phyloP scores from a whole-genome alignment of 2,329 filamentous ascomycete species.

The Aspergillus japonicus region DNA sequence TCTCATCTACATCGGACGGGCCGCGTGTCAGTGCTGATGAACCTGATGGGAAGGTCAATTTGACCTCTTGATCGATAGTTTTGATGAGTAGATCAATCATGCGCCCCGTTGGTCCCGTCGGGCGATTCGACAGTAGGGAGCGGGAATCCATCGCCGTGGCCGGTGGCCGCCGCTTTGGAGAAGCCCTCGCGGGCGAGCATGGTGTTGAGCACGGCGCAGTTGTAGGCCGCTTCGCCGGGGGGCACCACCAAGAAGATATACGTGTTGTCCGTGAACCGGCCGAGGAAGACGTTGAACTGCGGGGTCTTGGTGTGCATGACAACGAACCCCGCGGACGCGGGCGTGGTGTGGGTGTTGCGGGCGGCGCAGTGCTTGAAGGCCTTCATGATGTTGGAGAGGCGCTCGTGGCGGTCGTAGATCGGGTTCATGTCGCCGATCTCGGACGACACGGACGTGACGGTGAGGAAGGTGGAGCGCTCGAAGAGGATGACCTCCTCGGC shows the following conservation, averaged over 20 bases:
- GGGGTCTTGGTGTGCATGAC: slow-evolving; percentile 52
- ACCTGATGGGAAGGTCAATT: too few species aligned
- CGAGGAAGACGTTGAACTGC: slow-evolving; percentile 89
- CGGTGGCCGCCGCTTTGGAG: slow-evolving; percentile 56
- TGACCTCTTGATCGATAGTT: slow-evolving; percentile 2
- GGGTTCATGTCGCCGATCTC: slow-evolving; percentile 75
- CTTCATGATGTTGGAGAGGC: slow-evolving; percentile 96
- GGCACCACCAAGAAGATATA: slow-evolving; percentile 92
- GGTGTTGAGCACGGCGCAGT: slow-evolving; percentile 85
- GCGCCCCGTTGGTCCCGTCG: slow-evolving; percentile 17
- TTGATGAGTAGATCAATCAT: not conserved
- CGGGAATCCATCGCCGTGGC: slow-evolving; percentile 44
- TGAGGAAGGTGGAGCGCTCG: slow-evolving; percentile 92
- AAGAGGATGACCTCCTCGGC: slow-evolving; percentile 94
- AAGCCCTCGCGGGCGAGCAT: slow-evolving; percentile 83
- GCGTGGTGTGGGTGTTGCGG: slow-evolving; percentile 46
- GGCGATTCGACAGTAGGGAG: slow-evolving; percentile 35
- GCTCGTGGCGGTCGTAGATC: slow-evolving; percentile 88
- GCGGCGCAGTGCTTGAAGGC: slow-evolving; percentile 84
- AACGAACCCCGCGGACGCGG: slow-evolving; percentile 43
- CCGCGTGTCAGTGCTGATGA: too few species aligned
- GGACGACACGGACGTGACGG: slow-evolving; percentile 87
- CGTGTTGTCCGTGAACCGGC: slow-evolving; percentile 95
- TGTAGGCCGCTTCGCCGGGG: slow-evolving; percentile 87
- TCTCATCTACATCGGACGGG: too few species aligned